Evolutionary conservation across 2,329 filamentous ascomycete genomes (phyloP).

Genomic region (Sporothrix mexicana): DNA sequence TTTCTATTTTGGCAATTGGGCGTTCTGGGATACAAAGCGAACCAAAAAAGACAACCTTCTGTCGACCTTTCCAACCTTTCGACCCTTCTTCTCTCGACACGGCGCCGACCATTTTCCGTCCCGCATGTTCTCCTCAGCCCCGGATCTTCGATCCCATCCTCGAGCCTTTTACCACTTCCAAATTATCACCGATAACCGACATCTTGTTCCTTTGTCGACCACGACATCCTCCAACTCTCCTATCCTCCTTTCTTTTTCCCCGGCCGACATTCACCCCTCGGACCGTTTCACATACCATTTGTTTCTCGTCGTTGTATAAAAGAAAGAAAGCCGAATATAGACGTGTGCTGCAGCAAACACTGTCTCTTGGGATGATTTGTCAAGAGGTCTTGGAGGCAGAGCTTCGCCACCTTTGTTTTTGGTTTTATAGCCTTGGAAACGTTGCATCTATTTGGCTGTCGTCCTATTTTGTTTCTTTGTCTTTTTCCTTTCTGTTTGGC

Average conservation of each 20-base stretch:
- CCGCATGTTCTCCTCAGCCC: not conserved
- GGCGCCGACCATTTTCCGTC: not conserved
- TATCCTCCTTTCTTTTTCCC: not conserved
- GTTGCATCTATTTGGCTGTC: slow-evolving; percentile 18
- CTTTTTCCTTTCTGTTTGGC: not conserved
- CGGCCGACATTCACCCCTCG: not conserved
- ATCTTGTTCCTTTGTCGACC: not conserved
- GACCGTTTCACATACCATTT: not conserved
- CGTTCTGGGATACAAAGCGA: slow-evolving; percentile 30
- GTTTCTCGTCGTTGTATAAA: slow-evolving; percentile 4
- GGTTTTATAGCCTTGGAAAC: not conserved
- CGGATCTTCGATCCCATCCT: not conserved
- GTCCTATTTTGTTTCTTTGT: not conserved
- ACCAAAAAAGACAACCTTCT: slow-evolving; percentile 18
- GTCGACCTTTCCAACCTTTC: not conserved
- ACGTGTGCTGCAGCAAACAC: slow-evolving; percentile 6
- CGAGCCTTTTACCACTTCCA: not conserved
- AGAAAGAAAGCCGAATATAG: slow-evolving; percentile 8
- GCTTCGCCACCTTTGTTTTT: not conserved
- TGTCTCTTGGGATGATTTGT: slow-evolving; percentile 2
- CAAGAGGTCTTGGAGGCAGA: slow-evolving; percentile 30
- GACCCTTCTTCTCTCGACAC: not conserved
- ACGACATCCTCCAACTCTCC: not conserved
- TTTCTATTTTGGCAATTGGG: slow-evolving; percentile 22
- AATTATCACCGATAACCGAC: not conserved